phyloP scores from a whole-genome alignment of 2,329 filamentous ascomycete species.

The Nemania sp. region DNA sequence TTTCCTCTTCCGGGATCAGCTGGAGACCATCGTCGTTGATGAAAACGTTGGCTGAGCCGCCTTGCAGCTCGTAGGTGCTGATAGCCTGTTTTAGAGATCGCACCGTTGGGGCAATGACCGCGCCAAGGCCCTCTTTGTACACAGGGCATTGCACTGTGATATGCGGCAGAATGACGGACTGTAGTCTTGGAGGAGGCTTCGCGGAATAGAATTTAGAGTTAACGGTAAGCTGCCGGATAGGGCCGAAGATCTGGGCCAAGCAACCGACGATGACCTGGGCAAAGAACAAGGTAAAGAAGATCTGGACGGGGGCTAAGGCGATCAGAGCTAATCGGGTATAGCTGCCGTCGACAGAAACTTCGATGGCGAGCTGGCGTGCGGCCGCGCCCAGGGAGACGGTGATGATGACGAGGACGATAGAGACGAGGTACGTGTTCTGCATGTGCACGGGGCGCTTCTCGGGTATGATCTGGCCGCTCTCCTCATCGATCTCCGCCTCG shows the following conservation, averaged over 20 bases:
- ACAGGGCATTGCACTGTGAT: constrained; percentile 85
- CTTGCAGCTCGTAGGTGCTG: constrained; percentile 75
- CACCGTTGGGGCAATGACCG: constrained; percentile 76
- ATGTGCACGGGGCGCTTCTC: constrained; percentile 69
- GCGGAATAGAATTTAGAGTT: constrained; percentile 87
- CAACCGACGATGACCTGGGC: constrained; percentile 77
- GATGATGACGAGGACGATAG: constrained; percentile 67
- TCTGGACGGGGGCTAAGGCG: constrained; percentile 68
- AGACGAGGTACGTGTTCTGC: constrained; percentile 70
- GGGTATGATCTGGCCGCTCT: constrained; percentile 67
- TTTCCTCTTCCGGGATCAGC: constrained; percentile 64
- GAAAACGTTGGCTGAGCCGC: constrained; percentile 77
- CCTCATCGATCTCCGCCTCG: constrained; percentile 67
- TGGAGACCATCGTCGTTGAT: constrained; percentile 77
- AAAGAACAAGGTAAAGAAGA: constrained; percentile 84
- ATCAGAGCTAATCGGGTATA: constrained; percentile 68
- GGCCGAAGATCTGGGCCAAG: constrained; percentile 74
- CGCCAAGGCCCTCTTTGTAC: constrained; percentile 79
- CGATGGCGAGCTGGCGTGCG: constrained; percentile 69
- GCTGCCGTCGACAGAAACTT: constrained; percentile 65
- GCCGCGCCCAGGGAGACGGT: constrained; percentile 69
- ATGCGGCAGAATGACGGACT: constrained; percentile 63
- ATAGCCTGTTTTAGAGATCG: constrained; percentile 78
- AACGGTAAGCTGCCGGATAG: constrained; percentile 69
- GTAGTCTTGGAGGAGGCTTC: constrained; percentile 64